phyloP scores from a whole-genome alignment of 129 eudicot species.

The Flaveria bidentis region DNA sequence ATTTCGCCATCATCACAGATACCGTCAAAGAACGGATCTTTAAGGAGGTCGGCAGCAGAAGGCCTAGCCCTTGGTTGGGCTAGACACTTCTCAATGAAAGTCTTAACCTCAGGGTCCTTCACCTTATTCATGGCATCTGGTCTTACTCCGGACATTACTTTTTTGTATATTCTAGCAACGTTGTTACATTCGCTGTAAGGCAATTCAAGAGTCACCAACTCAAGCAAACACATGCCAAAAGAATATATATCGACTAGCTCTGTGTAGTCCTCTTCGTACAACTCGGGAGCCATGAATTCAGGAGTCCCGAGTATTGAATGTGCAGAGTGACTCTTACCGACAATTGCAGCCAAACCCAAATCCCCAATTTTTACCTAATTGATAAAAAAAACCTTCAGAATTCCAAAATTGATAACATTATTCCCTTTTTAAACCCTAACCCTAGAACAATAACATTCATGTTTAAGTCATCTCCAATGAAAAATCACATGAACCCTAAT shows the following conservation, averaged over 20 bases:
- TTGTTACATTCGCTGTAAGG: conserved; percentile 74
- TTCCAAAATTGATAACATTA: not conserved
- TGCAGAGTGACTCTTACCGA: conserved; percentile 63
- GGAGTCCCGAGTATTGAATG: conserved; percentile 82
- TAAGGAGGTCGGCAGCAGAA: conserved; percentile 61
- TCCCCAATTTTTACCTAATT: conserved; percentile 82
- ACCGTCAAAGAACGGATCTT: conserved; percentile 52
- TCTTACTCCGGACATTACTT: conserved; percentile 61
- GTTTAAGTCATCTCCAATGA: not conserved
- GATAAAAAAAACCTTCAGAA: not conserved
- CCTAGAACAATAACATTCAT: not conserved
- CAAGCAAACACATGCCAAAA: conserved; percentile 72
- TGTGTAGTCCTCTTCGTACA: conserved; percentile 69
- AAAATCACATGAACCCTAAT: no score
- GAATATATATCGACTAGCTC: conserved; percentile 75
- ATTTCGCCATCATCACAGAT: conserved; percentile 47
- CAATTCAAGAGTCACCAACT: conserved; percentile 73
- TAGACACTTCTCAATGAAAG: conserved; percentile 72
- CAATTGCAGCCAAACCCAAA: conserved; percentile 69
- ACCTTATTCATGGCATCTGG: conserved; percentile 67
- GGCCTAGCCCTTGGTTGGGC: conserved; percentile 74
- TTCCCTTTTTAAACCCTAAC: not conserved
- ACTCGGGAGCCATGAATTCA: conserved; percentile 82
- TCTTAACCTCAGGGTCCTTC: conserved; percentile 53
- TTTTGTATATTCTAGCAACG: conserved; percentile 62